Base-by-base conservation (phyloP, 345 rosid genomes). In the Eutrema yunnanense region DNA sequence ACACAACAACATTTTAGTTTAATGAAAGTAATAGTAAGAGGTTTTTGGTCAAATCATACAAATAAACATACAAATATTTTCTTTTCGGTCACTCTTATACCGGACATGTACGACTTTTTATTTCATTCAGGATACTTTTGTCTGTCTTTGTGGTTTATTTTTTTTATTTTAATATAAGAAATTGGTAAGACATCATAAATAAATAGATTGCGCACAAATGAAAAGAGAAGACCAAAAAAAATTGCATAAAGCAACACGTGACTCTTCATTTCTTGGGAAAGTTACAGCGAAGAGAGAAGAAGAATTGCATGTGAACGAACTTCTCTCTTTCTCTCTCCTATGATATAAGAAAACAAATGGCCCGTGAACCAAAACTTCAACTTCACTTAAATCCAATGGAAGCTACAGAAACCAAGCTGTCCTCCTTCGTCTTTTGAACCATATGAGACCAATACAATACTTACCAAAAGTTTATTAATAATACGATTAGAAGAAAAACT, bases 331-430 rank as follows among this genome's bases (percentile, higher is more conserved):
- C 22, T 69, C 13, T 57, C 69, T 62, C 26, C 26, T 62, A 19
- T 69, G 52, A 29, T 56, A 62, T 32, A 75, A 69, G 65, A 73
- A 62, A 69, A 70, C 75, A 69, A 58, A 70, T 66, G 69, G 70
- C 72, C 80, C 84, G 84, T 78, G 84, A 81, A 67, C 68, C 40
- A 73, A 56, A 41, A 54, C 68, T 43, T 38, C 70, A 48, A 47
- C 48, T 63, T 56, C 72, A 58, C 80, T 71, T 77, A 71, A 71
- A 50, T 77, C 73, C 80, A 77, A 71, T 71, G 33, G 68, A 71
- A 77, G 57, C 62, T 77, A 77, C 72, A 77, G 80, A 65, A 58
- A 71, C 53, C 54, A 41, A 77, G 72, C 67, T 71, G 69, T 59
- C 62, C 62, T 61, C 40, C 29, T 12, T 67, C 37, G 42, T 33